These are phyloP conservation scores for Teratosphaeria viscida DNA, from an alignment of 2,329 filamentous ascomycete genomes.

Conservation along the genomic window DNA sequence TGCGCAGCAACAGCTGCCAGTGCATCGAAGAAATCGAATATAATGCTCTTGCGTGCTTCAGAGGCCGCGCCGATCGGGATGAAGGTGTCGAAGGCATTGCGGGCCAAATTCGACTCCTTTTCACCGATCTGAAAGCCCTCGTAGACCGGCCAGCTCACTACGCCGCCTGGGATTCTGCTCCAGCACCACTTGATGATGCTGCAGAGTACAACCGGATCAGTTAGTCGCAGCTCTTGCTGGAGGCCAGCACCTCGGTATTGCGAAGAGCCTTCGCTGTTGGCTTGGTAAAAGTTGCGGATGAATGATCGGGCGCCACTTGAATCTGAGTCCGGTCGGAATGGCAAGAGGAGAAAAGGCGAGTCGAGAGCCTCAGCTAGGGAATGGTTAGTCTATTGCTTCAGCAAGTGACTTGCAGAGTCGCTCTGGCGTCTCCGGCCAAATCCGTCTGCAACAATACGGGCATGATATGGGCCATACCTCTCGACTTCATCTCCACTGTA, in stretches of 20 bases:
- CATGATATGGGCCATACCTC: constrained; percentile 54
- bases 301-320: constrained; percentile 87
- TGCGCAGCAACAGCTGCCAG: constrained; percentile 84
- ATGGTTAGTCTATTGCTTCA: constrained; percentile 5
- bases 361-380: constrained; percentile 57
- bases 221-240: constrained; percentile 78
- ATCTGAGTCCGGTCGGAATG: constrained; percentile 87
- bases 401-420: neutral
- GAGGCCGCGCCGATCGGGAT: constrained; percentile 90
- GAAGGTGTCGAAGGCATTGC: constrained; percentile 91
- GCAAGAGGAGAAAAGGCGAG: constrained; percentile 82
- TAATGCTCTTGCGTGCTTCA: constrained; percentile 72
- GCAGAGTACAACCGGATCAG: constrained; percentile 88
- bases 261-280: constrained; percentile 47
- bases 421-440: neutral
- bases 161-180: constrained; percentile 79
- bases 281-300: constrained; percentile 82
- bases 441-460: neutral
- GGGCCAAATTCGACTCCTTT: constrained; percentile 80
- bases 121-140: constrained; percentile 93
- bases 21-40: constrained; percentile 93
- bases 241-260: constrained; percentile 58
- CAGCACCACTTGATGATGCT: constrained; percentile 98
- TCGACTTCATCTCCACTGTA: constrained; percentile 82
- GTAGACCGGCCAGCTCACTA: constrained; percentile 95